These are phyloP conservation scores for Neurospora tetrasperma DNA, from an alignment of 495 filamentous ascomycete species.

Conservation along the genomic window DNA sequence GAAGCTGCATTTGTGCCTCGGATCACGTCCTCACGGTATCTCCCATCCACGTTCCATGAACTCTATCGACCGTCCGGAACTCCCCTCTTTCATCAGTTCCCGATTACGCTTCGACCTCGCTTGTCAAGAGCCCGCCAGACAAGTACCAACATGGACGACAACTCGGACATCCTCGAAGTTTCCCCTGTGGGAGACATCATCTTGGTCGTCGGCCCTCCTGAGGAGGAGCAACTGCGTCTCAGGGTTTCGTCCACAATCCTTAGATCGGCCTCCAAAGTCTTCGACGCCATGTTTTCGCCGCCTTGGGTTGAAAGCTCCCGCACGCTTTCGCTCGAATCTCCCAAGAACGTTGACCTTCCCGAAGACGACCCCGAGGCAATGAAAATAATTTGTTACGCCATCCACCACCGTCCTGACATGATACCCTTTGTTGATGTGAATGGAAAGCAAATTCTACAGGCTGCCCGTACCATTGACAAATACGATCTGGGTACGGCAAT, in stretches of 20 bases:
- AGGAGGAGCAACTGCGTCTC: neutral
- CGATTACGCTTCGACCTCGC: too few species aligned
- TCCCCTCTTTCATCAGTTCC: neutral
- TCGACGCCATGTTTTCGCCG: neutral
- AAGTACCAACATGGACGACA: neutral
- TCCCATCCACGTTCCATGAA: too few species aligned
- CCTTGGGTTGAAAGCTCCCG: neutral
- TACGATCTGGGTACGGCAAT: neutral
- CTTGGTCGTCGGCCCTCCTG: neutral
- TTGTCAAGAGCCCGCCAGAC: neutral
- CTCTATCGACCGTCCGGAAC: neutral
- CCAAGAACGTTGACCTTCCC: neutral
- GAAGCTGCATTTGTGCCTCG: neutral
- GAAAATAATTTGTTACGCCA: neutral
- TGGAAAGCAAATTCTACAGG: neutral
- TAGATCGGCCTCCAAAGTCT: neutral
- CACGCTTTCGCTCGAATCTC: neutral
- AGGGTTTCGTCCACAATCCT: neutral
- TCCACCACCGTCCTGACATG: neutral
- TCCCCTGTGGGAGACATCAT: neutral
- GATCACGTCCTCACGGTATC: neutral
- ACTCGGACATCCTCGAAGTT: neutral
- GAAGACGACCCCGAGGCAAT: neutral
- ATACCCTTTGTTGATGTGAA: neutral
- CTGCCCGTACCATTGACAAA: neutral